These are phyloP conservation scores for Botrytis deweyae DNA, from an alignment of 2,329 filamentous ascomycete species.

Conservation along the genomic window DNA sequence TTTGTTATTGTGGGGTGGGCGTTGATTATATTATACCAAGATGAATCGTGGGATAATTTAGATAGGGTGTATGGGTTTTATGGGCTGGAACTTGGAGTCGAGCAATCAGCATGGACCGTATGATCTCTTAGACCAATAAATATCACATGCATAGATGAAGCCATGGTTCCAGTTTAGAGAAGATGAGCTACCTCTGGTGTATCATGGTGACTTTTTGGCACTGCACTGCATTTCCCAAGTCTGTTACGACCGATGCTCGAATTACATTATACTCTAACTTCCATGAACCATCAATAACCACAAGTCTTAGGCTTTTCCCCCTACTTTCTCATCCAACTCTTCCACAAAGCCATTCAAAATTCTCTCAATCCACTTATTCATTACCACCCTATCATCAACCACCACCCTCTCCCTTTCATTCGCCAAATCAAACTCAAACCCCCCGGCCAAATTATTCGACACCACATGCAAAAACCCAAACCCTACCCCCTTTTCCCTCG, in stretches of 20 bases:
- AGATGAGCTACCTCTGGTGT: not conserved
- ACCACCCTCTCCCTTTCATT: not conserved
- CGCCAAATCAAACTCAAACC: slow-evolving; percentile 9
- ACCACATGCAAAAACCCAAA: slow-evolving; percentile 8
- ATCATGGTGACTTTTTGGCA: not conserved
- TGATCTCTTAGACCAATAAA: not conserved
- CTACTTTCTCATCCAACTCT: not conserved
- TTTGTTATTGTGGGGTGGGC: not conserved
- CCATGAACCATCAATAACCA: not conserved
- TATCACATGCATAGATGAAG: not conserved
- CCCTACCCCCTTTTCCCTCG: not conserved
- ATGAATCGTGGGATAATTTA: not conserved
- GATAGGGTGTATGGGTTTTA: not conserved
- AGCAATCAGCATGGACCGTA: not conserved
- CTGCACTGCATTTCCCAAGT: not conserved
- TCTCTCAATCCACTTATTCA: not conserved
- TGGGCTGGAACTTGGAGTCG: not conserved
- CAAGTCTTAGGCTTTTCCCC: rapidly evolving
- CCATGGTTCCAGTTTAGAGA: not conserved
- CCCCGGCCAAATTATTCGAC: slow-evolving; percentile 1
- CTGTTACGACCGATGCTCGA: too few species aligned
- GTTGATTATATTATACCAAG: not conserved
- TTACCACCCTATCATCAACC: not conserved
- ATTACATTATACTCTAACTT: not conserved
- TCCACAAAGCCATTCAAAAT: not conserved